Percentiles rank a stretch among this genome's conserved stretches.
Conservation (phyloP, 495 filamentous ascomycete species). For the Choiromyces venosus region DNA sequence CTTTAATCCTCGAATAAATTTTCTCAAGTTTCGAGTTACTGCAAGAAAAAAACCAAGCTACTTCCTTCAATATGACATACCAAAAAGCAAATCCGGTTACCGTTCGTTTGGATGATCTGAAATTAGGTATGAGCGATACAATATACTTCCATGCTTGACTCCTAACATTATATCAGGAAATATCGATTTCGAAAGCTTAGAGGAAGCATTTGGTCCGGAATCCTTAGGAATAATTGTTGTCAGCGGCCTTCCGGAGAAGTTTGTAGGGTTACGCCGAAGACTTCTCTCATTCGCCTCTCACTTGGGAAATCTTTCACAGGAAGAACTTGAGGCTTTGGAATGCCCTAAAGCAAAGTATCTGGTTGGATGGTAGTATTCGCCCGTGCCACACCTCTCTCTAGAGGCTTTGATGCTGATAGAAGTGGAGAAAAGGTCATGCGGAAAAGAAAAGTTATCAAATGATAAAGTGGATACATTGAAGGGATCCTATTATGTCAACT, state of each 20-base stretch:
- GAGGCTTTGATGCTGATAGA: slow-evolving; percentile 44
- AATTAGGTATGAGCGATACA: slow-evolving; percentile 20
- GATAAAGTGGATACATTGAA: slow-evolving; percentile 88
- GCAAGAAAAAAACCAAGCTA: not conserved
- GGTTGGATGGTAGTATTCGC: slow-evolving; percentile 52
- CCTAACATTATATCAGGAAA: slow-evolving; percentile 50
- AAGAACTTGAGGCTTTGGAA: slow-evolving; percentile 64
- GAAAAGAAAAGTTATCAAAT: slow-evolving; percentile 87
- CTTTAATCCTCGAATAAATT: not conserved
- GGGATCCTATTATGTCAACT: slow-evolving; percentile 95
- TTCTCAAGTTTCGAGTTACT: not conserved
- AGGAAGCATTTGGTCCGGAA: slow-evolving; percentile 81
- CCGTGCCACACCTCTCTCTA: not conserved
- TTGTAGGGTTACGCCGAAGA: slow-evolving; percentile 59
- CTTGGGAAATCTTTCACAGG: slow-evolving; percentile 70
- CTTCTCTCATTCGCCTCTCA: slow-evolving; percentile 84
- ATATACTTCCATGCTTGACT: not conserved
- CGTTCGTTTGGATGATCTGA: slow-evolving; percentile 28
- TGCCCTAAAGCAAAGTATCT: slow-evolving; percentile 59
- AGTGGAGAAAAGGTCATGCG: slow-evolving; percentile 67
- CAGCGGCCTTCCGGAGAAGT: slow-evolving; percentile 69
- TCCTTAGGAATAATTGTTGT: slow-evolving; percentile 93
- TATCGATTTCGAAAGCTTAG: slow-evolving; percentile 66
- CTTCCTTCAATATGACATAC: slow-evolving; percentile 15
- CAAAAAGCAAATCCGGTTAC: slow-evolving; percentile 33